Evolutionary conservation across 495 filamentous ascomycete species (phyloP).

Genomic region (Penicillium subrubescens): DNA sequence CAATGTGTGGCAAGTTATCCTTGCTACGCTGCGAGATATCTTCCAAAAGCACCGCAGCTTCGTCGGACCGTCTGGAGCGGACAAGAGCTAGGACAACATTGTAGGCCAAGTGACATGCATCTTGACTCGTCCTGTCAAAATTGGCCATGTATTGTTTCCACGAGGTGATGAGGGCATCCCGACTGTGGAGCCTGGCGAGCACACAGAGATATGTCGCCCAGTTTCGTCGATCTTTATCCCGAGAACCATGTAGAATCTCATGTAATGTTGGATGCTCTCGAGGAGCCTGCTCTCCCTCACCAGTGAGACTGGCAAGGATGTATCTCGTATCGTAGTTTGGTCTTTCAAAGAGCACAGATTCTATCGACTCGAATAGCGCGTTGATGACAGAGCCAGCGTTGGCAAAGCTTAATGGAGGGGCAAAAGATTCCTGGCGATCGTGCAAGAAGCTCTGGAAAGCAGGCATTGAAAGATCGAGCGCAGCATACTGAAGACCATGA

Average conservation of each 20-base stretch:
- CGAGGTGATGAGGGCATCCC: conserved; percentile 10
- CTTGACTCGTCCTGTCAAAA: background rate
- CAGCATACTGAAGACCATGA: conserved; percentile 36
- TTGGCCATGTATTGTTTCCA: conserved; percentile 27
- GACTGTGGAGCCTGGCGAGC: conserved; percentile 26
- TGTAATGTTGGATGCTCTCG: conserved; percentile 18
- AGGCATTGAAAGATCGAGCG: conserved; percentile 27
- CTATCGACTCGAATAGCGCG: conserved; percentile 21
- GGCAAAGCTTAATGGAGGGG: background rate
- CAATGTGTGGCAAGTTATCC: conserved; percentile 30
- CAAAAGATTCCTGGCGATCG: background rate
- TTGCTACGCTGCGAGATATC: conserved; percentile 29
- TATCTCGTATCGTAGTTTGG: conserved; percentile 23
- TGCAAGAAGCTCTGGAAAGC: conserved; percentile 31
- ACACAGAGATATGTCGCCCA: conserved; percentile 22
- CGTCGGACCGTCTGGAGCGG: conserved; percentile 16
- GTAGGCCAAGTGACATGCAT: conserved; percentile 26
- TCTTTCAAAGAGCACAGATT: conserved; percentile 25
- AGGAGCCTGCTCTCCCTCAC: conserved; percentile 15
- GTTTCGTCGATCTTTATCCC: background rate
- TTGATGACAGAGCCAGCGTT: conserved; percentile 13
- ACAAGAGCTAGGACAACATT: conserved; percentile 25
- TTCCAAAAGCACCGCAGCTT: conserved; percentile 27
- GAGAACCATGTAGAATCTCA: conserved; percentile 17
- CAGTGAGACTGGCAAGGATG: conserved; percentile 32